Base-by-base conservation (phyloP, 2,329 filamentous ascomycete genomes). In the Davidsoniella australis region DNA sequence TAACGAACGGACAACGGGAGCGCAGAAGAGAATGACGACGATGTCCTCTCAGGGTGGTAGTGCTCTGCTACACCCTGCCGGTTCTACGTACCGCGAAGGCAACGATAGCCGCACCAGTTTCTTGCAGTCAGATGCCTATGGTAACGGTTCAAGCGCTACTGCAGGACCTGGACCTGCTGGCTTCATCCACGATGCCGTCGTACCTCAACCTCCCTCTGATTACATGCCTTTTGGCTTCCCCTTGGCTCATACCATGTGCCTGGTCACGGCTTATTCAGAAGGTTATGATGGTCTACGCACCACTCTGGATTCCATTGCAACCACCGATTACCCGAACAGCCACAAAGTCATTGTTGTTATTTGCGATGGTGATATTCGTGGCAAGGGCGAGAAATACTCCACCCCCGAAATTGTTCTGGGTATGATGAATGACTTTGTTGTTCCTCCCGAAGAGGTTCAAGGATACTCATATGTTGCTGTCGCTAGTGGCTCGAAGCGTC, bases 161-260 rank as follows among this genome's bases (percentile, higher is more conserved):
- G 85, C 89, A 45, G 81, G 79, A 0, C 76, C 81, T 38, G 88
- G 88, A 5, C 86, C 89, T 6, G 79, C 85, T 33, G 89, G 88
- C n/a, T 94, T 95, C 62, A 93, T 96, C 50, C 89, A 96, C 61
- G 88, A 95, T 63, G 75, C 85, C 38, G 91, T 98, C 39, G 88
- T 98, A 44, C 89, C 93, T 26, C 91, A 98, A 61, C 91, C 91
- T 37, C 91, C 91, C 7, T 80, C 88, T 2, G 91, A 98, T 63
- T 98, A 88, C 82, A 88, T 95, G 67, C 91, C 91, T 0, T 96
- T 94, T 61, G 91, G 89, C 1, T 98, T 86, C 63, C 91, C 93
- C 12, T 70, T 98, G 56, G 91, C 88, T 43, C 91, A 98, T 64
- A 75, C 85, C 0, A 87, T 98, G 61, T 96, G 89, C 63, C 67